These are phyloP conservation scores for Backusella parvicylindrica DNA, from an alignment of 192 early-diverging fungal genomes.

Conservation along the genomic window DNA sequence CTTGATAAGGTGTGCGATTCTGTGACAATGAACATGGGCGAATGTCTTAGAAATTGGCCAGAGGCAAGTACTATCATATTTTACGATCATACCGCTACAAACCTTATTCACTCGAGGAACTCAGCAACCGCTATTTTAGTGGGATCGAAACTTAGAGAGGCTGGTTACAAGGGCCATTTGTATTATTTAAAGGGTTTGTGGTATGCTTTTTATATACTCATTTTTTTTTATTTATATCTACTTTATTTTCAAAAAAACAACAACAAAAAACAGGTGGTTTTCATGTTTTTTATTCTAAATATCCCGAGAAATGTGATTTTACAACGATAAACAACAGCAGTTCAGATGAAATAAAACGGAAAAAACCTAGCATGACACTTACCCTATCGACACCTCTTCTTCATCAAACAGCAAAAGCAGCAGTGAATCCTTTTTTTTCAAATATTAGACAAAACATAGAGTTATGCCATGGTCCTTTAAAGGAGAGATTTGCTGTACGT, in stretches of 20 bases:
- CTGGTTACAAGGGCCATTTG: slow-evolving; percentile 37
- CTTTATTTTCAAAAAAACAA: not conserved
- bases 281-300: slow-evolving; percentile 17
- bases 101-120: slow-evolving; percentile 6
- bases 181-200: slow-evolving; percentile 41
- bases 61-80: slow-evolving; percentile 54
- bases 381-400: slow-evolving; percentile 27
- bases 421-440: slow-evolving; percentile 46
- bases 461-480: slow-evolving; percentile 39
- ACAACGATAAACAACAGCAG: not conserved
- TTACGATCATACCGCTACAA: slow-evolving; percentile 56
- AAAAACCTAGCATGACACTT: not conserved
- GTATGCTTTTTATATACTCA: not conserved
- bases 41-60: slow-evolving; percentile 46
- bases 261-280: slow-evolving; percentile 39
- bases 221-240: not conserved
- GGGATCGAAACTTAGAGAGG: slow-evolving; percentile 51
- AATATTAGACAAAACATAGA: slow-evolving; percentile 51
- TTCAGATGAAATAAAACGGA: not conserved
- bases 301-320: slow-evolving; percentile 25
- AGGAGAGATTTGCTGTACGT: slow-evolving; percentile 42
- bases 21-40: slow-evolving; percentile 17
- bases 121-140: slow-evolving; percentile 1
- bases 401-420: slow-evolving; percentile 26
- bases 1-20: slow-evolving; percentile 54